Evolutionary conservation across 306 rosid species (phyloP).

Genomic region (Fragaria ananassa): DNA sequence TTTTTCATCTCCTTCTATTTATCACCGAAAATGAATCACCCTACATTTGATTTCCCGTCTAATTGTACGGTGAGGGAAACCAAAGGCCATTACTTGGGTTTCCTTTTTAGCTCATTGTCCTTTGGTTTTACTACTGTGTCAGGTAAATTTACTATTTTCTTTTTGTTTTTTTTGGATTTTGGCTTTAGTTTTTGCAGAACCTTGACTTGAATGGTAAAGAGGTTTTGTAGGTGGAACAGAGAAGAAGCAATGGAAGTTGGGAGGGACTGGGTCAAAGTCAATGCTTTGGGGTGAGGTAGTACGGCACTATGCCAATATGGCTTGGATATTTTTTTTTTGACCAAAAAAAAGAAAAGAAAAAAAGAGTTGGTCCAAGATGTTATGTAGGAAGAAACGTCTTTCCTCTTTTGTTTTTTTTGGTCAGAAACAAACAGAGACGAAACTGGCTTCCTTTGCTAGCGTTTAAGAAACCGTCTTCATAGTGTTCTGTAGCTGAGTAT

Average conservation of each 20-base stretch:
- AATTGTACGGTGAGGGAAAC: background rate
- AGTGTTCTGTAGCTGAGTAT: no score
- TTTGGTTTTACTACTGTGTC: background rate
- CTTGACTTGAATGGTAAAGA: conserved; percentile 5
- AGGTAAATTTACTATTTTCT: background rate
- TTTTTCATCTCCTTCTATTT: background rate
- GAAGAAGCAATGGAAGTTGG: background rate
- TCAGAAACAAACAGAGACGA: background rate
- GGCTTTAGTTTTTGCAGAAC: background rate
- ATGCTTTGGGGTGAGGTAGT: background rate
- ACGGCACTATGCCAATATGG: background rate
- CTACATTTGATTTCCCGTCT: background rate
- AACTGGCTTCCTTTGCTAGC: background rate
- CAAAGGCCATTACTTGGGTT: background rate
- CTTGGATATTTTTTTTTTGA: background rate
- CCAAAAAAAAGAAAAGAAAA: no score
- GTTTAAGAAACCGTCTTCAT: background rate
- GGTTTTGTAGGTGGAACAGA: background rate
- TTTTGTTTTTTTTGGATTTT: background rate
- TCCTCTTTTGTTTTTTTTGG: background rate
- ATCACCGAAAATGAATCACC: background rate
- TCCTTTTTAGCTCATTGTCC: background rate
- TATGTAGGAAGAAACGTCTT: background rate
- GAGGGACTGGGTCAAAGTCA: conserved; percentile 6
- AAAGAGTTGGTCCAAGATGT: background rate